These are phyloP conservation scores for Epichloe sp. DNA, from an alignment of 2,329 filamentous ascomycete genomes.

Conservation along the genomic window DNA sequence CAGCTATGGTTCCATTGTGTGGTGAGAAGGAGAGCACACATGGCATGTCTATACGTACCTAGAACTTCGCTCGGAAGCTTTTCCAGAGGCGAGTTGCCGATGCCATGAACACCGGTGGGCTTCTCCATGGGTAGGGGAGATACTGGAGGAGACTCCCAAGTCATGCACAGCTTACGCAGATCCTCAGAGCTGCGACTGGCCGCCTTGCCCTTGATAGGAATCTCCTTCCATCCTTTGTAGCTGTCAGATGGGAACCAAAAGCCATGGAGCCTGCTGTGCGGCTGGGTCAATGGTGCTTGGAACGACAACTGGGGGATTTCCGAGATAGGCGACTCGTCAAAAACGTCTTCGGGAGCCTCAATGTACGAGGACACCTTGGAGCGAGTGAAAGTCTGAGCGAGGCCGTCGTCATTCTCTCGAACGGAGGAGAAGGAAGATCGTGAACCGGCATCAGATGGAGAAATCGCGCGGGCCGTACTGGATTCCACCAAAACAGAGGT, in stretches of 20 bases:
- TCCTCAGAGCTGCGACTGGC: conserved; percentile 50
- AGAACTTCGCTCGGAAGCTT: conserved; percentile 57
- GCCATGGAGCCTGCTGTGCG: conserved; percentile 42
- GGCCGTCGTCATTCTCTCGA: conserved; percentile 43
- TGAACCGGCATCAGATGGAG: conserved; percentile 25
- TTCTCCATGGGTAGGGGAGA: conserved; percentile 20
- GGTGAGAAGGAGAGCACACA: not conserved
- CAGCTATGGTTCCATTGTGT: conserved; percentile 1
- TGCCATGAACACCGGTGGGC: conserved; percentile 15
- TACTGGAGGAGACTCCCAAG: conserved; percentile 34
- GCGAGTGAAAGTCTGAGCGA: conserved; percentile 50
- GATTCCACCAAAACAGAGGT: conserved; percentile 20
- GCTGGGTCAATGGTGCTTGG: conserved; percentile 39
- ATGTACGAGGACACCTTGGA: conserved; percentile 49
- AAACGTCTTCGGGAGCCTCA: conserved; percentile 35
- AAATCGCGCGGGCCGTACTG: conserved; percentile 25
- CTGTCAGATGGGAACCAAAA: conserved; percentile 44
- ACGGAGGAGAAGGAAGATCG: conserved; percentile 51
- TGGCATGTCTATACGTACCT: conserved; percentile 35
- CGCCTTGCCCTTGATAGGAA: conserved; percentile 43
- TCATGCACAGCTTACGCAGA: conserved; percentile 40
- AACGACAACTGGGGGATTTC: conserved; percentile 33
- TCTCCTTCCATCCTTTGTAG: conserved; percentile 51
- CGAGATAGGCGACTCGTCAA: conserved; percentile 32
- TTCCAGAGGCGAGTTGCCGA: conserved; percentile 49